Evolutionary conservation across 306 rosid genomes (phyloP), one percentile per base, ranked within the genome.

Genomic region (Lablab purpureus): DNA sequence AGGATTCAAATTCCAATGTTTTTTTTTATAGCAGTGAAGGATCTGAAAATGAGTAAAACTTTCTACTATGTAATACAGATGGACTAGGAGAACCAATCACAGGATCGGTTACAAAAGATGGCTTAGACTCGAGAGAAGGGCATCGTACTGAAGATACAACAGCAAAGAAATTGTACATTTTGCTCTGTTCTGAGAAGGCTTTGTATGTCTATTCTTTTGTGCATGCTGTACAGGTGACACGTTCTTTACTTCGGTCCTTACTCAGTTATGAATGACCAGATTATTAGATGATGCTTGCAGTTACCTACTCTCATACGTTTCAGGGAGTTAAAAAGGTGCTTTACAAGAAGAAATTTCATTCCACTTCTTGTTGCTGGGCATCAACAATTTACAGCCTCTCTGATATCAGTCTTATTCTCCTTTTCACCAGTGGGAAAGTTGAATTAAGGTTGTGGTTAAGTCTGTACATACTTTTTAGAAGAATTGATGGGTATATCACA

Each of bases 251-350:
- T 68, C 25, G 64, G 28, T 37, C 37, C 72, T 22, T 74, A 49
- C 32, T 63, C 18, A 74, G 36, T 67, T 46, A 64, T 30, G 55
- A 74, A 34, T 52, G 51, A 36, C 74, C 43, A 30, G 2, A 6
- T 22, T n/a, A 47, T 71, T 50, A 54, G 56, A 75, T 76, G 32
- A 85, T 81, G 73, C 74, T 59, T 7, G 30, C 51, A 70, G 40
- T 71, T 47, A 25, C 36, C 25, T 27, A 73, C 51, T 32, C 76
- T 54, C 58, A 17, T 67, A 30, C 52, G 81, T 84, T 56, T 71
- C 80, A 94, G 97, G 97, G 99, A 76, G 71, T 92, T 40, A 94
- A 92, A 89, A 94, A 88, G 87, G 99, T 94, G 77, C 87, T 88
- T 43, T 41, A 82, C 87, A 94, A 94, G 88, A 94, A 91, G 81